Base-by-base conservation (phyloP, 352 stramenopile genomes). In the Aphanomyces stellatus region DNA sequence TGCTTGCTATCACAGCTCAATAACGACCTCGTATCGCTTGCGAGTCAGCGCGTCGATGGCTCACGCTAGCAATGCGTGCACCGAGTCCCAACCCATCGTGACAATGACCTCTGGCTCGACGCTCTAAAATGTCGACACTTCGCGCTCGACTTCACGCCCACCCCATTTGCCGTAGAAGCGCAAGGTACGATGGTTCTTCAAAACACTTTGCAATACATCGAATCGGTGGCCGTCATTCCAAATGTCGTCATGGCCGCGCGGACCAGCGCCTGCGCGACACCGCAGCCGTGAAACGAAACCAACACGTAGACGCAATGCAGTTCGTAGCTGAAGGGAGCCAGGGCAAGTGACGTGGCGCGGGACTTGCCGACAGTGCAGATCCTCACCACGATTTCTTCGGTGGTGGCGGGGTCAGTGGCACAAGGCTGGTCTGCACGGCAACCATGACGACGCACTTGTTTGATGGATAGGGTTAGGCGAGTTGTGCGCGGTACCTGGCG, bases 161-260 rank as follows among this genome's bases (percentile, higher is more conserved):
- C 56, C 56, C 13, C 53, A 22, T 25, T 64, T 64, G 24, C 51
- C 33, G 30, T 64, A 64, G 24, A 64, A 64, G 35, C 56, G 30
- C 10, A 59, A n/a, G 22, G 56, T 30, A 17, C 56, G 30, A 4
- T 19, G 10, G 56, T 64, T 64, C 41, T 64, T 64, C 22, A 51
- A 17, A 64, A 64, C 10, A 64, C 56, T 19, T 64, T 64, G 56
- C 56, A 64, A 49, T 34, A 64, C 25, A 64, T 49, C 11, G n/a
- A 10, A 22, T 22, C 56, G 22, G 24, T 35, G 1, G 30, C 4
- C 15, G 30, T 24, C 11, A 64, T 22, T 2, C 15, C 15, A 13
- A 64, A 51, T 2, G 35, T 19, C 8, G 17, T 13, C 10, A 53
- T 2, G 41, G 31, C 56, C 15, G 24, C 35, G 5, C 27, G 37